Conservation (phyloP, 2,329 filamentous ascomycete species). For the Botrytis squamosa region DNA sequence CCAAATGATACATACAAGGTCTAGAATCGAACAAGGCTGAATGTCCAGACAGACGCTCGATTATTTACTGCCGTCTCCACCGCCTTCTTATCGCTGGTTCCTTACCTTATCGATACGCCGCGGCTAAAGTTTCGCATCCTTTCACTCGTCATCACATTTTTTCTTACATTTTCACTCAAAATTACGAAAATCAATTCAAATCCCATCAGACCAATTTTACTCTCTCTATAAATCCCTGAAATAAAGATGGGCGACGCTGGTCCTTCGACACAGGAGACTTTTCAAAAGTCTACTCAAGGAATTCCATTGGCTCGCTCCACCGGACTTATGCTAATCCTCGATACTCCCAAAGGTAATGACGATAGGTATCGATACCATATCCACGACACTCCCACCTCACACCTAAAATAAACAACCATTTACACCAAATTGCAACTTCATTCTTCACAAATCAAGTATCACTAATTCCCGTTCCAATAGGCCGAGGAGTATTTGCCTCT, state of each 20-base stretch:
- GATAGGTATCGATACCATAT: background rate
- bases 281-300: conserved; percentile 19
- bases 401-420: background rate
- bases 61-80: conserved; percentile 12
- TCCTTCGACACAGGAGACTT: background rate
- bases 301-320: conserved; percentile 44
- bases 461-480: conserved; percentile 37
- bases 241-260: background rate
- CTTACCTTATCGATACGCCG: background rate
- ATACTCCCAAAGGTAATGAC: conserved; percentile 51
- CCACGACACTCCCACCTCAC: background rate
- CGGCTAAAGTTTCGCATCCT: background rate
- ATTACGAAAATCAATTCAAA: background rate
- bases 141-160: background rate
- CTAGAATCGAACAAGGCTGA: background rate
- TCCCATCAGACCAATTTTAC: background rate
- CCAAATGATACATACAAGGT: background rate
- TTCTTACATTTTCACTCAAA: background rate
- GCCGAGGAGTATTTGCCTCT: conserved; percentile 53
- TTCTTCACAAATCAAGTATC: background rate
- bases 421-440: background rate
- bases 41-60: background rate
- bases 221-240: background rate
- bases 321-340: conserved; percentile 44
- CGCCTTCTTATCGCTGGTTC: conserved; percentile 23